Evolutionary conservation across 2,329 filamentous ascomycete species (phyloP).

Genomic region (Penicillium palitans): DNA sequence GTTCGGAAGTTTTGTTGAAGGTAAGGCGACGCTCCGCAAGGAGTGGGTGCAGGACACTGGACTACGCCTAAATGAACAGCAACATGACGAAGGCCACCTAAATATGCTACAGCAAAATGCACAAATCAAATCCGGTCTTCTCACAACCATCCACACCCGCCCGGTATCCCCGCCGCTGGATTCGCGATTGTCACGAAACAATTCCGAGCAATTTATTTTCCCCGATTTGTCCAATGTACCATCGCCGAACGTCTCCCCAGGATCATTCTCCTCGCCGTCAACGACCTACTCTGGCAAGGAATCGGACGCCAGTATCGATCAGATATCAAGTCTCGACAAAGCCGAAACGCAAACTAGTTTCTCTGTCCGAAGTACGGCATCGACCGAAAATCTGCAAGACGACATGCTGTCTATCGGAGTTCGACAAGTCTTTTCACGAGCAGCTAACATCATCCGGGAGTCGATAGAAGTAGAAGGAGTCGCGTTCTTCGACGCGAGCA

Average conservation of each 20-base stretch:
- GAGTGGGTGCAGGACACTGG: constrained; percentile 24
- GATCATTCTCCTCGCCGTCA: neutral
- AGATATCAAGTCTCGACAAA: neutral
- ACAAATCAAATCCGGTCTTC: constrained; percentile 8
- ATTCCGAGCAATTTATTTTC: neutral
- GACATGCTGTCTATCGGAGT: neutral
- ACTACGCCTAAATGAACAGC: neutral
- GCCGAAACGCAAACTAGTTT: neutral
- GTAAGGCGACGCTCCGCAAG: constrained; percentile 35
- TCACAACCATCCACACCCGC: neutral
- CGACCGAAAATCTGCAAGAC: neutral
- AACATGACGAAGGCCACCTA: constrained; percentile 18
- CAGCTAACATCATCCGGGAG: constrained; percentile 46
- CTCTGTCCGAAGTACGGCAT: constrained; percentile 1
- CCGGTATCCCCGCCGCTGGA: neutral
- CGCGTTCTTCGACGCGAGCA: constrained; percentile 29
- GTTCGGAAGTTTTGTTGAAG: constrained; percentile 54
- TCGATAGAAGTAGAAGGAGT: constrained; percentile 44
- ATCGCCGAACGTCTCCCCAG: neutral
- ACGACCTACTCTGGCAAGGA: neutral
- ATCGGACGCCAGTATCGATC: neutral
- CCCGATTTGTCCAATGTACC: neutral
- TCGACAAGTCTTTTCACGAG: constrained; percentile 41
- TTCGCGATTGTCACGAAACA: neutral
- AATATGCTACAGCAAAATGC: constrained; percentile 25